Evolutionary conservation across 1,139 yeast species (phyloP).

Genomic region (Yamadazyma blattariae): DNA sequence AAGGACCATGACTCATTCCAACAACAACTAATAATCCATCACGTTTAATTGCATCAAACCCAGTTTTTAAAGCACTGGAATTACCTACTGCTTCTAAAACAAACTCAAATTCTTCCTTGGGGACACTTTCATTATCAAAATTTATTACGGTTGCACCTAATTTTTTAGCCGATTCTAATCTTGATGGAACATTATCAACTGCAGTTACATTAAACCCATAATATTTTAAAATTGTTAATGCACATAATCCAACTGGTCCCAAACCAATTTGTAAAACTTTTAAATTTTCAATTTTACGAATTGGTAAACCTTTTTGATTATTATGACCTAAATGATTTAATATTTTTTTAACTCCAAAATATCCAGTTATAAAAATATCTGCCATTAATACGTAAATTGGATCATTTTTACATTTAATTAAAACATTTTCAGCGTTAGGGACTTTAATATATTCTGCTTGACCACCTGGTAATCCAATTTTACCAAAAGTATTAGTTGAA

Average conservation of each 20-base stretch:
- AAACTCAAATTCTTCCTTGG: constrained; percentile 47
- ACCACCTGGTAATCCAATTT: constrained; percentile 53
- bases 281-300: constrained; percentile 26
- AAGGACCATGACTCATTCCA: constrained; percentile 60
- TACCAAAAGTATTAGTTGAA: constrained; percentile 53
- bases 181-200: constrained; percentile 48
- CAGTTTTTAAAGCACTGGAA: constrained; percentile 46
- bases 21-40: constrained; percentile 60
- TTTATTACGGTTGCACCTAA: constrained; percentile 50
- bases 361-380: constrained; percentile 66
- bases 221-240: constrained; percentile 43
- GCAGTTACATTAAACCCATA: constrained; percentile 51
- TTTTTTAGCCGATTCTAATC: constrained; percentile 42
- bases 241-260: constrained; percentile 67
- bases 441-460: constrained; percentile 60
- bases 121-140: constrained; percentile 27
- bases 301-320: constrained; percentile 14
- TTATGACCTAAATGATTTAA: constrained; percentile 35
- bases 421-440: constrained; percentile 54
- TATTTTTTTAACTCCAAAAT: constrained; percentile 53
- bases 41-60: constrained; percentile 53
- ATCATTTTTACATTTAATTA: constrained; percentile 37
- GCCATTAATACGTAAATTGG: constrained; percentile 58
- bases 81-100: constrained; percentile 59
- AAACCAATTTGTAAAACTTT: constrained; percentile 55